A percentile compares a stretch with the other conserved stretches of the same genome.
These are phyloP conservation scores for Vigna trinervia DNA, from an alignment of 306 rosid species.

Conservation along the genomic window DNA sequence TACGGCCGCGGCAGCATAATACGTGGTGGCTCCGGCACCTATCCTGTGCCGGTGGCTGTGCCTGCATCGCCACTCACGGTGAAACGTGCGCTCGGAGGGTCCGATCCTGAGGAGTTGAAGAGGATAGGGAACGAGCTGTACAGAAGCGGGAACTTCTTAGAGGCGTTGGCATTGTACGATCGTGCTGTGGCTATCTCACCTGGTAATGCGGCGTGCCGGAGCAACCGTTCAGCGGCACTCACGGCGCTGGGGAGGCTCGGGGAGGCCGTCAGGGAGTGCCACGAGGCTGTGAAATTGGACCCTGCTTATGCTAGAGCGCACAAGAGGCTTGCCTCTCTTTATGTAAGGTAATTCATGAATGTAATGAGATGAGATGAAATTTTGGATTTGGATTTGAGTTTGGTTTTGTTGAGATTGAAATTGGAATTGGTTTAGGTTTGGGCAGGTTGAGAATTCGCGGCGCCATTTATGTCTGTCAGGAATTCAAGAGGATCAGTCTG, in stretches of 20 bases:
- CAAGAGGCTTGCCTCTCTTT: conserved; percentile 81
- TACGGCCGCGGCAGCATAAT: conserved; percentile 91
- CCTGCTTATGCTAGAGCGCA: conserved; percentile 79
- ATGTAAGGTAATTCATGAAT: conserved; percentile 60
- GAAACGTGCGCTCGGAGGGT: conserved; percentile 51
- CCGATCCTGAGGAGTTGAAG: conserved; percentile 85
- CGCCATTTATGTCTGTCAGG: conserved; percentile 67
- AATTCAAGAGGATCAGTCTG: conserved; percentile 63
- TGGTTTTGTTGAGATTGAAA: background rate
- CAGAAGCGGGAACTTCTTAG: conserved; percentile 61
- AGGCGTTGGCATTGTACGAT: conserved; percentile 85
- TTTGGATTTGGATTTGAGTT: conserved; percentile 14
- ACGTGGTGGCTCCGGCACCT: conserved; percentile 57
- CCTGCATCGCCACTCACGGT: conserved; percentile 33
- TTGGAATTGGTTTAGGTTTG: conserved; percentile 61
- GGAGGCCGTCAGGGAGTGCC: conserved; percentile 84
- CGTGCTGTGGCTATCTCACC: conserved; percentile 73
- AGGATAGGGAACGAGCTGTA: conserved; percentile 75
- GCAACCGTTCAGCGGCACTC: conserved; percentile 87
- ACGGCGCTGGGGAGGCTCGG: conserved; percentile 78
- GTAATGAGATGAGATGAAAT: background rate
- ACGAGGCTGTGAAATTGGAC: conserved; percentile 86
- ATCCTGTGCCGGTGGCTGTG: conserved; percentile 40
- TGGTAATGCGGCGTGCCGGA: conserved; percentile 76
- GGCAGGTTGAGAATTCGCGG: conserved; percentile 68